Evolutionary conservation across 2,329 filamentous ascomycete genomes (phyloP).

Genomic region (Colletotrichum tabaci): DNA sequence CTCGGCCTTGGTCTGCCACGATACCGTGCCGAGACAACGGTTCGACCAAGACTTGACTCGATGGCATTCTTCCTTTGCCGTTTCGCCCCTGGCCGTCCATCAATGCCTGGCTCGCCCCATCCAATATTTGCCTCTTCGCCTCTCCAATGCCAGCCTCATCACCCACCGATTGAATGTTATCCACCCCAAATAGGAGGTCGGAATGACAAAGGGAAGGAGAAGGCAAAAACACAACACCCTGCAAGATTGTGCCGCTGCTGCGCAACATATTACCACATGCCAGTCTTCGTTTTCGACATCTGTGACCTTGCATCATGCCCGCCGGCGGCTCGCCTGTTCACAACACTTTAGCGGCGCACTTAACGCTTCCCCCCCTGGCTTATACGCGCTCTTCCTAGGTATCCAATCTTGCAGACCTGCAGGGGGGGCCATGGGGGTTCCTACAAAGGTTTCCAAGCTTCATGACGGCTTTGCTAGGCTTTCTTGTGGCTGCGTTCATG

Average conservation of each 20-base stretch:
- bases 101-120: constrained; percentile 10
- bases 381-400: constrained; percentile 32
- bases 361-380: constrained; percentile 6
- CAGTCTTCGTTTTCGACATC: constrained; percentile 39
- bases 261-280: constrained; percentile 31
- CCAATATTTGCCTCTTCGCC: constrained; percentile 21
- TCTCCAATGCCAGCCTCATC: constrained; percentile 5
- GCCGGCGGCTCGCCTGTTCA: constrained; percentile 8
- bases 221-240: background rate
- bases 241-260: constrained; percentile 18
- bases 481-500: constrained; percentile 32
- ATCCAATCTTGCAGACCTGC: constrained; percentile 34
- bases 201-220: constrained; percentile 23
- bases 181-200: constrained; percentile 21
- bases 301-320: constrained; percentile 15
- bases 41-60: constrained; percentile 16
- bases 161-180: constrained; percentile 6
- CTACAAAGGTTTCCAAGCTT: constrained; percentile 11
- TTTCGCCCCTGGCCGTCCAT: constrained; percentile 18
- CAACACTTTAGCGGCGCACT: constrained; percentile 24
- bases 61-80: constrained; percentile 35
- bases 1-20: constrained; percentile 22
- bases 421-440: constrained; percentile 32
- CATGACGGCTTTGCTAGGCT: constrained; percentile 23
- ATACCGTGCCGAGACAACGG: constrained; percentile 34